Percentiles rank a stretch among this genome's conserved stretches.
These are phyloP conservation scores for Excoecaria agallocha DNA, from an alignment of 345 rosid species.

Conservation along the genomic window DNA sequence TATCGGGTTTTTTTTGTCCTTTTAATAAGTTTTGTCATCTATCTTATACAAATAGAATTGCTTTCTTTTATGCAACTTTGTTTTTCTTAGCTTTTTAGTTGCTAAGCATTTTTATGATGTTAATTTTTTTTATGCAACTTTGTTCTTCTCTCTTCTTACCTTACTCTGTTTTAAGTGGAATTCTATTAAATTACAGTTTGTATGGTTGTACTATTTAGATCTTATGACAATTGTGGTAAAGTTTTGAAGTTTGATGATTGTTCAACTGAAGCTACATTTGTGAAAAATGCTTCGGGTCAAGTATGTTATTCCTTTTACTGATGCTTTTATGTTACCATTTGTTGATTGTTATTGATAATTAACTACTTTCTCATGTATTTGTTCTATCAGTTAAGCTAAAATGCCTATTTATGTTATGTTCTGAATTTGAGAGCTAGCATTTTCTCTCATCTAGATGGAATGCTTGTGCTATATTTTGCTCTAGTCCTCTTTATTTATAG, in stretches of 20 bases:
- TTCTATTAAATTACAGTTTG: background rate
- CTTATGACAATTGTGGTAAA: constrained; percentile 26
- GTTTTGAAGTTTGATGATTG: constrained; percentile 19
- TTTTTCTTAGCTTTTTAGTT: background rate
- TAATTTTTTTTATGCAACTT: too few species aligned
- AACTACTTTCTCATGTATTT: background rate
- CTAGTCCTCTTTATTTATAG: too few species aligned
- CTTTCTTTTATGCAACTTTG: background rate
- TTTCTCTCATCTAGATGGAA: background rate
- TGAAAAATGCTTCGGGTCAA: constrained; percentile 17
- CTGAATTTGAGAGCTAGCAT: background rate
- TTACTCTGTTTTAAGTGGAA: background rate
- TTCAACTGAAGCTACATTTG: constrained; percentile 25
- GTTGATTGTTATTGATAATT: background rate
- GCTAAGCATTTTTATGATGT: background rate
- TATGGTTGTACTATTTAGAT: constrained; percentile 15
- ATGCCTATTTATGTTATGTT: background rate
- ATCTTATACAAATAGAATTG: background rate
- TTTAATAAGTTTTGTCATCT: background rate
- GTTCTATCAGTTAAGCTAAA: constrained; percentile 1
- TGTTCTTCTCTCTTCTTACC: too few species aligned
- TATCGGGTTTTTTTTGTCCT: constrained; percentile 57
- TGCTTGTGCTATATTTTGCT: too few species aligned
- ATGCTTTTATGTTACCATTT: too few species aligned
- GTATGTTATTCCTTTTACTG: background rate